These are phyloP conservation scores for Neurospora tetraspora DNA, from an alignment of 495 filamentous ascomycete species.

Conservation along the genomic window DNA sequence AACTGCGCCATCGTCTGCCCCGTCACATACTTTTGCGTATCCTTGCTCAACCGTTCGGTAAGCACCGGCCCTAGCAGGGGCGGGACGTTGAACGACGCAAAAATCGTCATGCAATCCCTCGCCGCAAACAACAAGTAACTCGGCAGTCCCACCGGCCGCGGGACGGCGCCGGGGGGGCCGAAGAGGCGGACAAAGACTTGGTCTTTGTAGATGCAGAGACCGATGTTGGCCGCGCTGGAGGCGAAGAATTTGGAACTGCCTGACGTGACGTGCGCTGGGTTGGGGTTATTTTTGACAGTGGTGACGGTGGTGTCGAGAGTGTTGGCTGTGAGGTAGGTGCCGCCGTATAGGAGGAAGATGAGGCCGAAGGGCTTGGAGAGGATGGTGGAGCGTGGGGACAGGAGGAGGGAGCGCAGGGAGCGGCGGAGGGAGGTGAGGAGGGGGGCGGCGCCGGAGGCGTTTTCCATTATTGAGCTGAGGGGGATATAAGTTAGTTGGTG, in stretches of 20 bases:
- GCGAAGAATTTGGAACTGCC: constrained; percentile 76
- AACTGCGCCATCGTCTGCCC: constrained; percentile 66
- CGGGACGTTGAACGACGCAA: constrained; percentile 88
- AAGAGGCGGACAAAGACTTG: constrained; percentile 77
- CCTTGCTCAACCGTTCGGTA: constrained; percentile 40
- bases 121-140: constrained; percentile 73
- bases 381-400: constrained; percentile 60
- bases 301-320: constrained; percentile 71
- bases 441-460: constrained; percentile 73
- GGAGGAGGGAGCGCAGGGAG: constrained; percentile 54
- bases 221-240: constrained; percentile 76
- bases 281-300: constrained; percentile 45
- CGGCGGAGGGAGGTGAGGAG: constrained; percentile 55
- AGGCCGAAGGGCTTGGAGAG: constrained; percentile 74
- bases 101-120: constrained; percentile 85
- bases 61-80: constrained; percentile 62
- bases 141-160: constrained; percentile 45
- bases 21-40: constrained; percentile 25
- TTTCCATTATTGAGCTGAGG: constrained; percentile 85
- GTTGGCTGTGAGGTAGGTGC: constrained; percentile 89
- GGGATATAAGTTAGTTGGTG: not conserved
- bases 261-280: constrained; percentile 48
- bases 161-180: constrained; percentile 42
- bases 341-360: constrained; percentile 79
- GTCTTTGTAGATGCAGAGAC: constrained; percentile 89